Evolutionary conservation across 306 rosid species (phyloP).

Genomic region (Corylus heterophylla): DNA sequence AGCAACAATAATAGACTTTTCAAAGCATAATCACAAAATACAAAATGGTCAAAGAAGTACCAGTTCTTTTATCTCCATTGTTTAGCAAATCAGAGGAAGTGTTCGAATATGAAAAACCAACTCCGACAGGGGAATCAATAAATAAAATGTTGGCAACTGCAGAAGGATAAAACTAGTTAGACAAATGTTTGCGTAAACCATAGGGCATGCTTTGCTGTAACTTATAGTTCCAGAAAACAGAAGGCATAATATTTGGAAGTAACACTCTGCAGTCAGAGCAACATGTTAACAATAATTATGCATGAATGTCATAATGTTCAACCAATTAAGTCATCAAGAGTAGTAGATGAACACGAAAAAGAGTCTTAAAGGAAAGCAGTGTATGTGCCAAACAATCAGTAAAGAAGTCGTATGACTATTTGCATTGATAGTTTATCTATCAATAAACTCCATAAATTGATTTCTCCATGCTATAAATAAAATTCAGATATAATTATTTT

Average conservation of each 20-base stretch:
- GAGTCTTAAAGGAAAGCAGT: not conserved
- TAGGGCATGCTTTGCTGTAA: not conserved
- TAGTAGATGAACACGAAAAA: not conserved
- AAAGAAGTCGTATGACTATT: not conserved
- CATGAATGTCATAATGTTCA: not conserved
- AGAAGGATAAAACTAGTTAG: slow-evolving; percentile 27
- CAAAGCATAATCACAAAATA: slow-evolving; percentile 11
- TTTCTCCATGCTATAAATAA: not conserved
- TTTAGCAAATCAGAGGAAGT: slow-evolving; percentile 55
- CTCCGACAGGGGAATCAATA: slow-evolving; percentile 89
- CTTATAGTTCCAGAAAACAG: not conserved
- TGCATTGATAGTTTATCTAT: not conserved
- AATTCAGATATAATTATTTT: not conserved
- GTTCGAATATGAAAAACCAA: slow-evolving; percentile 94
- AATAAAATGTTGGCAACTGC: slow-evolving; percentile 86
- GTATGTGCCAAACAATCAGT: not conserved
- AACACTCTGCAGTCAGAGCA: not conserved
- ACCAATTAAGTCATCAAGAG: not conserved
- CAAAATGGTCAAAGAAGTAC: slow-evolving; percentile 34
- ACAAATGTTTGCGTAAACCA: not conserved
- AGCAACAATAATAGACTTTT: not conserved
- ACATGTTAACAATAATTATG: not conserved
- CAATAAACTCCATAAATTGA: not conserved
- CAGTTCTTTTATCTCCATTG: slow-evolving; percentile 80
- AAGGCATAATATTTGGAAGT: not conserved